Percentiles rank a stretch among this genome's conserved stretches.
phyloP scores from a whole-genome alignment of 768 basidiomycete genomes.

The Xerocomellus intermedius region DNA sequence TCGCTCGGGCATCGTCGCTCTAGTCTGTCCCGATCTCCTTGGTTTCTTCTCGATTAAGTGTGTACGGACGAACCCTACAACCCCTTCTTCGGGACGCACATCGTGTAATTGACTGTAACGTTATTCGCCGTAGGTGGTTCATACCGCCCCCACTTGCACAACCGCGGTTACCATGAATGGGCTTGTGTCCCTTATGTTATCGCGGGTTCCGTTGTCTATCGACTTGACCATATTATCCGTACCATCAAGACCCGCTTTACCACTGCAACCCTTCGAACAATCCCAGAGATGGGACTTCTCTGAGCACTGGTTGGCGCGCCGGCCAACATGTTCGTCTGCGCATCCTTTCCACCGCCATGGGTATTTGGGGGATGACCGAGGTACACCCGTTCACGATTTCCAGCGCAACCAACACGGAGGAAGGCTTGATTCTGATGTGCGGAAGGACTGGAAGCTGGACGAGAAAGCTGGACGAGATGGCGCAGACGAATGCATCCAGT shows the following conservation, averaged over 20 bases:
- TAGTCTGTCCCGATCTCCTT: slow-evolving; percentile 54
- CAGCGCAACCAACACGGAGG: slow-evolving; percentile 51
- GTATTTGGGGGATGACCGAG: slow-evolving; percentile 56
- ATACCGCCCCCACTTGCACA: not conserved
- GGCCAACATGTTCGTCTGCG: slow-evolving; percentile 84
- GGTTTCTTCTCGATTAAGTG: slow-evolving; percentile 58
- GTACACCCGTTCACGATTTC: slow-evolving; percentile 84
- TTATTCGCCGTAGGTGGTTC: slow-evolving; percentile 53
- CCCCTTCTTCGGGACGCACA: slow-evolving; percentile 62
- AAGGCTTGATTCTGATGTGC: slow-evolving; percentile 65
- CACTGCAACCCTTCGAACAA: slow-evolving; percentile 55
- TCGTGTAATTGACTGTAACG: slow-evolving; percentile 49
- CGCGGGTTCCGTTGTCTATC: slow-evolving; percentile 49
- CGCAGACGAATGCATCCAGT: slow-evolving; percentile 30
- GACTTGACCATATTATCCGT: slow-evolving; percentile 58
- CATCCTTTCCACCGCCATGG: slow-evolving; percentile 54
- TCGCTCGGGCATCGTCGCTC: slow-evolving; percentile 52
- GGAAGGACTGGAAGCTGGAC: slow-evolving; percentile 72
- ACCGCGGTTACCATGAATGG: slow-evolving; percentile 48
- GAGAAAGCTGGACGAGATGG: slow-evolving; percentile 49
- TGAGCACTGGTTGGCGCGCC: slow-evolving; percentile 78
- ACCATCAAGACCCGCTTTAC: slow-evolving; percentile 60
- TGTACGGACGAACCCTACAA: slow-evolving; percentile 60
- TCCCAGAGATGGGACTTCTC: slow-evolving; percentile 53
- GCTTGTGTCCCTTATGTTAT: slow-evolving; percentile 54